phyloP scores from a whole-genome alignment of 164 flowering plant genomes.

The Litsea cubeba region DNA sequence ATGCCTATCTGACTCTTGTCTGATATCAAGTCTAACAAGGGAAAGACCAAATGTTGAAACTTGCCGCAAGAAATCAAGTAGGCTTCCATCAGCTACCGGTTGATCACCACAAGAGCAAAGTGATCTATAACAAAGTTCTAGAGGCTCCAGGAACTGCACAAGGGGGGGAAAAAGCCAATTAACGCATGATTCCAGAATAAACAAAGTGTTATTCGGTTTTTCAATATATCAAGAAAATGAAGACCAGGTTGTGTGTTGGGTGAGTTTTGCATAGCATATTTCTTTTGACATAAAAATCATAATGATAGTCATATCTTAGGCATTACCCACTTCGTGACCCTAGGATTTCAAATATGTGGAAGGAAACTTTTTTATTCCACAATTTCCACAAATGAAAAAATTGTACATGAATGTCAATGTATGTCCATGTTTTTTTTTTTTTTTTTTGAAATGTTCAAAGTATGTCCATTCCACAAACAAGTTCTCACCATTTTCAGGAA shows the following conservation, averaged over 20 bases:
- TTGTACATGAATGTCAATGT: background rate
- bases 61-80: constrained; percentile 93
- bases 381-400: background rate
- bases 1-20: constrained; percentile 98
- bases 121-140: constrained; percentile 91
- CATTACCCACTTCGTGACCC: background rate
- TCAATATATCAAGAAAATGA: background rate
- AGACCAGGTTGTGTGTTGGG: background rate
- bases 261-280: background rate
- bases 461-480: background rate
- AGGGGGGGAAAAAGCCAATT: background rate
- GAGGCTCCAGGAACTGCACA: constrained; percentile 59
- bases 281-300: background rate
- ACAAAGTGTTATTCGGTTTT: background rate
- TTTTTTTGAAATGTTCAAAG: too few relatives aligned
- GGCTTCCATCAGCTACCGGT: constrained; percentile 94
- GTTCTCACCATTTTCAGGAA: background rate
- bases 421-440: too few relatives aligned
- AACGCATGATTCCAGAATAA: background rate
- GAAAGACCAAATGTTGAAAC: constrained; percentile 94
- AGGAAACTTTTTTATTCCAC: background rate
- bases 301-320: background rate
- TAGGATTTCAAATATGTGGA: background rate
- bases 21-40: constrained; percentile 86
- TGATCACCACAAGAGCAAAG: constrained; percentile 89